Conservation (phyloP, 169 alveolate genomes). For the Plasmodium falciparum region DNA sequence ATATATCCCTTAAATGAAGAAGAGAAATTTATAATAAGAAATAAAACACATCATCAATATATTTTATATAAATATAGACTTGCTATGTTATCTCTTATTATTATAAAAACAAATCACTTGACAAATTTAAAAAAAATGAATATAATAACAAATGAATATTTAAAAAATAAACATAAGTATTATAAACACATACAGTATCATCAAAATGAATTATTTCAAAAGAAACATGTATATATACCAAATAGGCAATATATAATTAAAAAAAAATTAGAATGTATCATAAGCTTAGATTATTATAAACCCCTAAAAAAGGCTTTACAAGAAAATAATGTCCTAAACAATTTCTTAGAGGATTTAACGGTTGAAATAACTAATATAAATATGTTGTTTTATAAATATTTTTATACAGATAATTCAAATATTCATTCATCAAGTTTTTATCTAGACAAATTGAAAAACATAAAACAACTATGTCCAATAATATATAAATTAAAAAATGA, state of each 20-base stretch:
- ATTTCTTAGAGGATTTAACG: slow-evolving; percentile 40
- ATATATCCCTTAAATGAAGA: slow-evolving; percentile 68
- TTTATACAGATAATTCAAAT: slow-evolving; percentile 56
- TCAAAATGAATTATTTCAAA: slow-evolving; percentile 39
- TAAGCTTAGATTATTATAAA: slow-evolving; percentile 47
- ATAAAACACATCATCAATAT: slow-evolving; percentile 16
- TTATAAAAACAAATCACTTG: slow-evolving; percentile 64
- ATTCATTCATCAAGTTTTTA: slow-evolving; percentile 56
- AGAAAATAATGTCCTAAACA: slow-evolving; percentile 31
- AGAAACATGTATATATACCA: slow-evolving; percentile 30
- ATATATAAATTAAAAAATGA: slow-evolving; percentile 25
- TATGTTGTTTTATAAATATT: slow-evolving; percentile 30
- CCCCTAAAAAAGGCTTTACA: slow-evolving; percentile 26
- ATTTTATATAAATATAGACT: slow-evolving; percentile 57
- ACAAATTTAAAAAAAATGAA: slow-evolving; percentile 40
- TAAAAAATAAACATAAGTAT: slow-evolving; percentile 1
- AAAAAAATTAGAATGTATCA: slow-evolving; percentile 44
- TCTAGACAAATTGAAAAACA: slow-evolving; percentile 28
- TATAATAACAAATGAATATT: slow-evolving; percentile 8
- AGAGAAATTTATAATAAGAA: slow-evolving; percentile 35
- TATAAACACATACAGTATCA: slow-evolving; percentile 58
- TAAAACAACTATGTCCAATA: slow-evolving; percentile 45
- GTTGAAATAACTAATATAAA: slow-evolving; percentile 23
- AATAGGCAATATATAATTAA: slow-evolving; percentile 55
- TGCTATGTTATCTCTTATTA: slow-evolving; percentile 29